phyloP scores from a whole-genome alignment of 192 early-diverging fungal species.

The Mortierella alpina region DNA sequence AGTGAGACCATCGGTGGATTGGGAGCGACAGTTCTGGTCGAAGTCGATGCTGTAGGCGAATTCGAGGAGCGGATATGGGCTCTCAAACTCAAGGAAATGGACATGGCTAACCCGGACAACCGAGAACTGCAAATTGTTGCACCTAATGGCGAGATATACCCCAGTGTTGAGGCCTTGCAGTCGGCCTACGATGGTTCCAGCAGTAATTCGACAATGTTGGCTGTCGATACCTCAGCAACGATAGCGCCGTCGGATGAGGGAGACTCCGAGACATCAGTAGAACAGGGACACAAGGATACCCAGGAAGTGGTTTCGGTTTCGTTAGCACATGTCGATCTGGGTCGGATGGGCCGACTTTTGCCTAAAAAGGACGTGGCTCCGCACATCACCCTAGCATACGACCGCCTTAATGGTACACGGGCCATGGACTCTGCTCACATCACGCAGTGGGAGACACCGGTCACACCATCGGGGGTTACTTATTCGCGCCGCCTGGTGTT shows the following conservation, averaged over 20 bases:
- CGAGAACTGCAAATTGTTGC: conserved; percentile 16
- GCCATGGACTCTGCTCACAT: conserved; percentile 29
- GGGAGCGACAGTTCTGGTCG: conserved; percentile 32
- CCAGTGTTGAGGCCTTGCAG: conserved; percentile 8
- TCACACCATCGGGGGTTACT: not conserved
- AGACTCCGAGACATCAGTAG: not conserved
- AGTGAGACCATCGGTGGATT: conserved; percentile 28
- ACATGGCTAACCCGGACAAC: not conserved
- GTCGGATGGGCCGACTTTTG: conserved; percentile 18
- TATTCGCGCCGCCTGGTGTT: conserved; percentile 17
- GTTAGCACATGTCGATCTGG: conserved; percentile 4
- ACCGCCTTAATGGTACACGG: conserved; percentile 28
- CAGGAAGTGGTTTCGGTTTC: not conserved
- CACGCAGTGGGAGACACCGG: conserved; percentile 13
- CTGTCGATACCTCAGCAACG: not conserved
- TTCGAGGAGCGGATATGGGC: conserved; percentile 35
- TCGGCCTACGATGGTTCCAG: not conserved
- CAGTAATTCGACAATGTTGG: no score
- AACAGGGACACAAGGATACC: not conserved
- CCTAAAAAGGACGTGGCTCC: conserved; percentile 2
- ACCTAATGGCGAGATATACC: conserved; percentile 31
- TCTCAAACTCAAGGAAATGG: conserved; percentile 35
- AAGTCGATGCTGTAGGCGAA: conserved; percentile 28
- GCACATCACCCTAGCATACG: conserved; percentile 42
- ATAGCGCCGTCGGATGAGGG: not conserved